phyloP scores from a whole-genome alignment of 805 yeast species.

The Yarrowia sp. region DNA sequence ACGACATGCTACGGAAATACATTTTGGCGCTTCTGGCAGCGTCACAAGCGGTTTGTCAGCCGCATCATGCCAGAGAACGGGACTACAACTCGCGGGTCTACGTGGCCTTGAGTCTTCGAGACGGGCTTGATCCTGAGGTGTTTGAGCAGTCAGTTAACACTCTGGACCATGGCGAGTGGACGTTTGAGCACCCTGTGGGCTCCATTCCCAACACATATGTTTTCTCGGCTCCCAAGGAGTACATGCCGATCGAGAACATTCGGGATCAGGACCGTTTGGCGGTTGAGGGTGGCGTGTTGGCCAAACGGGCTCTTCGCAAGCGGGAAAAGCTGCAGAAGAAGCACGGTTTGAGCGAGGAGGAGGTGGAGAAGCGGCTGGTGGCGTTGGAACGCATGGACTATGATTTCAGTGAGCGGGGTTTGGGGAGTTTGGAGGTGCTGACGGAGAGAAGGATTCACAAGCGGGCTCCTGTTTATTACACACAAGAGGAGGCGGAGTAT shows the following conservation, averaged over 20 bases:
- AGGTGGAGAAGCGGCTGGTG: constrained; percentile 6
- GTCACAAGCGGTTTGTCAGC: constrained; percentile 2
- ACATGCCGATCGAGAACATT: constrained; percentile 25
- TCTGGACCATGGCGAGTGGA: constrained; percentile 51
- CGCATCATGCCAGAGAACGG: background rate
- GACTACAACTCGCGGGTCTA: constrained; percentile 16
- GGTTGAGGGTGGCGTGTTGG: background rate
- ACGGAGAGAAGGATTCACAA: constrained; percentile 3
- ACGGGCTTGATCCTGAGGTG: constrained; percentile 11
- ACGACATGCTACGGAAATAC: constrained; percentile 3
- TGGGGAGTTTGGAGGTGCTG: constrained; percentile 14
- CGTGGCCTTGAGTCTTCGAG: constrained; percentile 29
- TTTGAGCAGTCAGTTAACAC: background rate
- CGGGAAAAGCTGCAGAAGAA: background rate
- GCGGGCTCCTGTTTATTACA: constrained; percentile 1
- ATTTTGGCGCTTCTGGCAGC: constrained; percentile 16
- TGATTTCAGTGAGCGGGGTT: constrained; percentile 10
- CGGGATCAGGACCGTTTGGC: constrained; percentile 19
- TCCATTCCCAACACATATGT: constrained; percentile 70
- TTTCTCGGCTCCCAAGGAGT: constrained; percentile 59
- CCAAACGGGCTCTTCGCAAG: constrained; percentile 5
- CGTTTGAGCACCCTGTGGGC: constrained; percentile 68
- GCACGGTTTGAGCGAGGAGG: constrained; percentile 19
- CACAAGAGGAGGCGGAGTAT: background rate
- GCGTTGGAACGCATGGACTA: constrained; percentile 14